Evolutionary conservation across 805 yeast species (phyloP).

Genomic region (Alloascoidea africana): DNA sequence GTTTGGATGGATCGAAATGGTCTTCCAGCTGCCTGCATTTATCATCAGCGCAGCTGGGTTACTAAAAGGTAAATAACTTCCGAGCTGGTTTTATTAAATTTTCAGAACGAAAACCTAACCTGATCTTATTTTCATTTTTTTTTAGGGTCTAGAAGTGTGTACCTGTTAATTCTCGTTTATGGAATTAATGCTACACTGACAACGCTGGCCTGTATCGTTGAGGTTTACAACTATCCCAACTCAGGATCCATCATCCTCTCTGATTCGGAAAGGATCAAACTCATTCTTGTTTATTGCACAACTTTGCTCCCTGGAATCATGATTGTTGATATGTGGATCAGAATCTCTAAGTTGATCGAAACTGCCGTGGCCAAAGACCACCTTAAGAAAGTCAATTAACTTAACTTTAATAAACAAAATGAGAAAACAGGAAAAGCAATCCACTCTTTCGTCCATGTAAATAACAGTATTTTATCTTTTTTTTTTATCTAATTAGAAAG

Average conservation of each 20-base stretch:
- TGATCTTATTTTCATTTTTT: constrained; percentile 7
- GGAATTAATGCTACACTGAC: constrained; percentile 78
- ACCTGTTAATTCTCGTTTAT: constrained; percentile 39
- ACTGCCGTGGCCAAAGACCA: too few species aligned
- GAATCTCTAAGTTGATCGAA: too few species aligned
- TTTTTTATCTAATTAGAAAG: too few species aligned
- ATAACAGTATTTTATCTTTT: too few species aligned
- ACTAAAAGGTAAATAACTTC: constrained; percentile 16
- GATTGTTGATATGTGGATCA: constrained; percentile 24
- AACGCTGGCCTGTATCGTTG: constrained; percentile 48
- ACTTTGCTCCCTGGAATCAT: constrained; percentile 49
- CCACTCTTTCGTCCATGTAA: too few species aligned
- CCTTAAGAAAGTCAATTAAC: too few species aligned
- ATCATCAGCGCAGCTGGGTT: constrained; percentile 25
- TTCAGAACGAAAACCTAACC: constrained; percentile 6
- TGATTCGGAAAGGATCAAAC: constrained; percentile 21
- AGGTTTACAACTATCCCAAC: constrained; percentile 7
- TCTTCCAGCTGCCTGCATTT: constrained; percentile 74
- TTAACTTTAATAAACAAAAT: too few species aligned
- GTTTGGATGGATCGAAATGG: constrained; percentile 59
- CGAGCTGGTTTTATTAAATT: constrained; percentile 2
- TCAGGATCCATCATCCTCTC: constrained; percentile 15
- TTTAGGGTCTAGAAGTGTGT: constrained; percentile 13
- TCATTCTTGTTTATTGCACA: constrained; percentile 49
- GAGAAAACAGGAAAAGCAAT: too few species aligned